Percentiles rank a stretch among this genome's conserved stretches.
These are phyloP conservation scores for Naganishia antarctica DNA, from an alignment of 768 basidiomycete genomes.

Conservation along the genomic window DNA sequence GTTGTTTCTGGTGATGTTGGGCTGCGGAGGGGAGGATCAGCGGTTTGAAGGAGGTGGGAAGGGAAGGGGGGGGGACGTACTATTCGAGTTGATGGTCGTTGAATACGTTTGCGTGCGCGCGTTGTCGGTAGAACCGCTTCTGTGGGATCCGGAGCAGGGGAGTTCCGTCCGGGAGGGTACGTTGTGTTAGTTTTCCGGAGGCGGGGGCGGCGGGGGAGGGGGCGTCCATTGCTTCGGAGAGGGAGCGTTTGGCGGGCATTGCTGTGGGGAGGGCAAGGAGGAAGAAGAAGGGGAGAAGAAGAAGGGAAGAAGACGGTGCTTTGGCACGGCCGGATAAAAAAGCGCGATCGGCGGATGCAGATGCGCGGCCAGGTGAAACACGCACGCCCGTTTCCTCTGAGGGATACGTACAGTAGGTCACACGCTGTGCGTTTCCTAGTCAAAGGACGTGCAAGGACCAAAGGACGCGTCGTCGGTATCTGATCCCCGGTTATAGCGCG, in stretches of 20 bases:
- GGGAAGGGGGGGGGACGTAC: conserved; percentile 40
- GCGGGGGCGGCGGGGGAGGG: background rate
- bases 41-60: background rate
- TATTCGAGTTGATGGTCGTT: conserved; percentile 71
- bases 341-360: conserved; percentile 1
- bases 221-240: too few species aligned
- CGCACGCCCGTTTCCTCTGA: background rate
- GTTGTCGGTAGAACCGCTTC: conserved; percentile 55
- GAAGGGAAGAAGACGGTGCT: too few species aligned
- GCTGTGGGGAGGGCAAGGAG: background rate
- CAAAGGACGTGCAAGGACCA: too few species aligned
- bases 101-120: conserved; percentile 56
- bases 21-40: conserved; percentile 33
- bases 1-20: conserved; percentile 69
- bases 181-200: background rate
- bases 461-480: background rate
- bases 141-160: conserved; percentile 30
- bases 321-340: background rate
- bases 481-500: background rate
- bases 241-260: background rate
- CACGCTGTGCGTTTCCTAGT: too few species aligned
- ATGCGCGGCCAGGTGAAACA: background rate
- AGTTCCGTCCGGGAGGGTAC: conserved; percentile 4
- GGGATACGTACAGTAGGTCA: too few species aligned
- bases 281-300: background rate